Percentiles rank a stretch among this genome's conserved stretches.
Conservation (phyloP, 805 yeast species). For the Grigorovia yakushimaensis region DNA sequence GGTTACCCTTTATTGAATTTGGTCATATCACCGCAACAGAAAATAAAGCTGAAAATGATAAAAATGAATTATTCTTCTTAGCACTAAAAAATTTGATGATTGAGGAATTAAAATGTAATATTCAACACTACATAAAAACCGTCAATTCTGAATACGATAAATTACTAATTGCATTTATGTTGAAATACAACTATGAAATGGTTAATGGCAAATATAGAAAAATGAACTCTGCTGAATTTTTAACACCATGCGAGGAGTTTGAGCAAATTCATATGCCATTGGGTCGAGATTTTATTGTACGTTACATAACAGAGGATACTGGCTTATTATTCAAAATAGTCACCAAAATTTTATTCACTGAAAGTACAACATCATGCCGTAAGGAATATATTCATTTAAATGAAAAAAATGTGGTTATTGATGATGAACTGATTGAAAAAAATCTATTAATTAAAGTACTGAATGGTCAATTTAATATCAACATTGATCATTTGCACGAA, state of each 20-base stretch:
- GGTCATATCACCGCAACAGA: not conserved
- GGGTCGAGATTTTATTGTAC: slow-evolving; percentile 4
- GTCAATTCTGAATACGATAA: slow-evolving; percentile 3
- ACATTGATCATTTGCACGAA: slow-evolving; percentile 2
- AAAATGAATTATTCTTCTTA: not conserved
- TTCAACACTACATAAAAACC: slow-evolving; percentile 1
- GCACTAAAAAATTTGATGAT: not conserved
- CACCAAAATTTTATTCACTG: slow-evolving; percentile 3
- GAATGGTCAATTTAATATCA: slow-evolving; percentile 5
- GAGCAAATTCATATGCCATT: slow-evolving; percentile 8
- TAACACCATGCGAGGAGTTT: slow-evolving; percentile 7
- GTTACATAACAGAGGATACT: slow-evolving; percentile 1
- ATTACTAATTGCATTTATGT: slow-evolving; percentile 1
- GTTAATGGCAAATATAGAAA: not conserved
- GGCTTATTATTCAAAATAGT: slow-evolving; percentile 4
- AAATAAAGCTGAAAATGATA: no score
- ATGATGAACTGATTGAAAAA: slow-evolving; percentile 2
- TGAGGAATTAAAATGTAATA: slow-evolving; percentile 1
- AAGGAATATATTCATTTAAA: slow-evolving; percentile 5
- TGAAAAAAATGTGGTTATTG: not conserved
- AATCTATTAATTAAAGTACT: slow-evolving; percentile 4
- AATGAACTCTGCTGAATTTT: not conserved
- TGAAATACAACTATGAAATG: not conserved
- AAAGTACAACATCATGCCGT: slow-evolving; percentile 5
- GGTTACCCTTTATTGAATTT: slow-evolving; percentile 1